Base-by-base conservation (phyloP, 345 rosid genomes). In the Lumnitzera littorea region DNA sequence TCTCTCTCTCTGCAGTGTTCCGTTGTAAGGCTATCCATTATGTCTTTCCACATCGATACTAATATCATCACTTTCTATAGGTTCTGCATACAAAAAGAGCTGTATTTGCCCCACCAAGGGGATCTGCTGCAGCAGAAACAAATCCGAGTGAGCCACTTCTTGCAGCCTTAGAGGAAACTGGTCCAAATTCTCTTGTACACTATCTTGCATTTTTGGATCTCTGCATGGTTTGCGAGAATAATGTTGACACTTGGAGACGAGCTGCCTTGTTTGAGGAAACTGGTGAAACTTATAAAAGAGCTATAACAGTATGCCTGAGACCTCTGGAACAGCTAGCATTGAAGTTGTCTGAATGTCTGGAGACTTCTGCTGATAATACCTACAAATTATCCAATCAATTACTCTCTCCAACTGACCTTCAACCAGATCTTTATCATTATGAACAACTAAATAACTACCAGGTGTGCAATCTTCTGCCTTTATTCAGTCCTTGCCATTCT, bases 211-310 rank as follows among this genome's bases (percentile, higher is more conserved):
- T 86, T 79, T 95, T 90, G 66, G 99, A 94, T 73, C 95, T 94
- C 52, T 94, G 84, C 78, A 94, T 82, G 96, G 85, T 86, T 58
- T 85, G 95, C 67, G 97, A 90, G 79, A 81, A 82, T 51, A 88
- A 90, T 76, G 99, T 88, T 20, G 97, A 90, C 57, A 80, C 84
- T 31, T 94, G 99, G 99, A 76, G 96, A 43, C 83, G 95, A 57
- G 97, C 97, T 75, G 99, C 99, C 59, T 86, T 90, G 76, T 90
- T 88, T 48, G 97, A 88, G 72, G 99, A 90, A 82, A 83, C 91
- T 48, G 82, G 84, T 50, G 97, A 94, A 68, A 94, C 91, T 62
- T 94, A 90, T 84, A 90, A 68, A 71, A 90, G 84, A 80, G 89
- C 86, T 31, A 69, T 83, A 20, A 77, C 85, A 62, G 77, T 81